phyloP scores from a whole-genome alignment of 129 eudicot species.

The Flaveria brownii region DNA sequence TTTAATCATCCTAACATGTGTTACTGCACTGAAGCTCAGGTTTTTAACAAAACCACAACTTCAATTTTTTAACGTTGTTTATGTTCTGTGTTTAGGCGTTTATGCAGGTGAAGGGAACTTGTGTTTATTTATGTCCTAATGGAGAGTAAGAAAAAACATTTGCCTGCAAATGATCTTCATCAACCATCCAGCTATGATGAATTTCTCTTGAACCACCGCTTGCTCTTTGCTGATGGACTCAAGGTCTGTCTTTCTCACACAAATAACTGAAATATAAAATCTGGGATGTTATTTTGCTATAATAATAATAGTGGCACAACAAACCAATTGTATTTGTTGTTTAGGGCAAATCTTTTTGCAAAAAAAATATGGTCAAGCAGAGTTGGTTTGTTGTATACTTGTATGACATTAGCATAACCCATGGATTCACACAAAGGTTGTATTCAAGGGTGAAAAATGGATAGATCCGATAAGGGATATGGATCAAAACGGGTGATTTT shows the following conservation, averaged over 20 bases:
- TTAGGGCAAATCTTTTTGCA: not conserved
- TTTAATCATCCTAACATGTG: constrained; percentile 7
- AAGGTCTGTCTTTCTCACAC: constrained; percentile 38
- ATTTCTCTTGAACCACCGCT: constrained; percentile 39
- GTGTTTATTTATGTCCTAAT: constrained; percentile 24
- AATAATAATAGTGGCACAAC: not conserved
- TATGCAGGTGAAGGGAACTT: constrained; percentile 21
- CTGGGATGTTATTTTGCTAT: not conserved
- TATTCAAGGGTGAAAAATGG: not conserved
- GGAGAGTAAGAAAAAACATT: constrained; percentile 34
- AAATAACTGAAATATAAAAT: constrained; percentile 9
- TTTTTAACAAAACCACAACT: not conserved
- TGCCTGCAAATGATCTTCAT: constrained; percentile 22
- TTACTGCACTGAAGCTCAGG: not conserved
- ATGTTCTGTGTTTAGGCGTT: constrained; percentile 22
- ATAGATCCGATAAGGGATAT: not conserved
- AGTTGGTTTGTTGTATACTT: not conserved
- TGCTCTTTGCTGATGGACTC: constrained; percentile 46
- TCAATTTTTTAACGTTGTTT: not conserved
- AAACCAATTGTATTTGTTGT: constrained; percentile 9
- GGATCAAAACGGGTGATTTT: not conserved
- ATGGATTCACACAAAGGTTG: not conserved
- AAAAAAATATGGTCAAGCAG: not conserved
- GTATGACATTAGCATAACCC: not conserved
- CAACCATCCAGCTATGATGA: constrained; percentile 45